A percentile compares a stretch with the other conserved stretches of the same genome.
These are phyloP conservation scores for Saccharomycopsis amapae DNA, from an alignment of 805 yeast species.

Conservation along the genomic window DNA sequence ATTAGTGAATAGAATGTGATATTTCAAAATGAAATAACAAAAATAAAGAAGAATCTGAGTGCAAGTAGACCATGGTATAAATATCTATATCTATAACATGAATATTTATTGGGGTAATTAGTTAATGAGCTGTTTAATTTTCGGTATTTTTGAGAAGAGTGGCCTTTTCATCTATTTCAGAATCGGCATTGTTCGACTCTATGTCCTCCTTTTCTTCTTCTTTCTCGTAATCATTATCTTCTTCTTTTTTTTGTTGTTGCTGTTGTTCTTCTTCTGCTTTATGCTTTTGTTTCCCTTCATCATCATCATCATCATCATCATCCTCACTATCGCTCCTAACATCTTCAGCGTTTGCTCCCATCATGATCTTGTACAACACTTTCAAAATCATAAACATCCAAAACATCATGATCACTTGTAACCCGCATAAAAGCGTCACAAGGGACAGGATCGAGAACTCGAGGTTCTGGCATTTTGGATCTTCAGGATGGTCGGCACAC, in stretches of 20 bases:
- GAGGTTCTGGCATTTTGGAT: background rate
- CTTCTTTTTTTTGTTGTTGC: background rate
- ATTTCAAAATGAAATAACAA: no score
- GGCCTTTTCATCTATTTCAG: no score
- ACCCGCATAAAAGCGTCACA: slow-evolving; percentile 48
- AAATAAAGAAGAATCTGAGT: no score
- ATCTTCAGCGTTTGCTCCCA: slow-evolving; percentile 78
- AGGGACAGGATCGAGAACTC: slow-evolving; percentile 39
- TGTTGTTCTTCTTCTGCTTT: background rate
- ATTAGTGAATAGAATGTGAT: no score
- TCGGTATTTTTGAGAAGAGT: no score
- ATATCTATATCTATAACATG: no score
- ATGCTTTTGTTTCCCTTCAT: slow-evolving; percentile 5
- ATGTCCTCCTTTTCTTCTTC: background rate
- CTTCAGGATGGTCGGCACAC: background rate
- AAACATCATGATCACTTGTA: slow-evolving; percentile 57
- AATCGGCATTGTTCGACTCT: no score
- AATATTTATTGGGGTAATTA: no score
- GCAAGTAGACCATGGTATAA: no score
- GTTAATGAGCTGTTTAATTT: no score
- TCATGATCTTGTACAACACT: slow-evolving; percentile 62
- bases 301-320: slow-evolving; percentile 23
- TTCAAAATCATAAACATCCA: slow-evolving; percentile 73
- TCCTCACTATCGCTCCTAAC: slow-evolving; percentile 79
- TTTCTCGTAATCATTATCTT: background rate